phyloP scores from a whole-genome alignment of 148 eudicot species.

The Silene conica region DNA sequence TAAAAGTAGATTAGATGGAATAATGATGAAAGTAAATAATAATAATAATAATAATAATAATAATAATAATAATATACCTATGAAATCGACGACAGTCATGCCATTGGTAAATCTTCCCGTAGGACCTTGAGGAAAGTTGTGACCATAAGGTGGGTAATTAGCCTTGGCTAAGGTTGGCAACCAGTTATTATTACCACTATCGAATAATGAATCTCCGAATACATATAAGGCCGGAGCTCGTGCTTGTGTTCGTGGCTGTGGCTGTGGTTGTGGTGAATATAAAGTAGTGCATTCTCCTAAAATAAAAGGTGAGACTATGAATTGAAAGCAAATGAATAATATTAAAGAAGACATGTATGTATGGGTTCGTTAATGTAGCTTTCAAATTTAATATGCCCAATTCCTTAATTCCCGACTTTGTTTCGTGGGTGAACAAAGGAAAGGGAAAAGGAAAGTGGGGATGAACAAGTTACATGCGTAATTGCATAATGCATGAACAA shows the following conservation, averaged over 20 bases:
- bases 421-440: not conserved
- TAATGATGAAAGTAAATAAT: too few relatives aligned
- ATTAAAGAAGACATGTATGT: not conserved
- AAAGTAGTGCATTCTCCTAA: not conserved
- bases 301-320: not conserved
- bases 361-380: not conserved
- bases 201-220: conserved; percentile 66
- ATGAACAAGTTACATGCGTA: conserved; percentile 6
- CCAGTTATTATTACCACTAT: conserved; percentile 64
- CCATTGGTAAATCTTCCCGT: conserved; percentile 81
- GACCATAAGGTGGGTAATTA: conserved; percentile 59
- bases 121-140: conserved; percentile 41
- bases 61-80: conserved; percentile 18
- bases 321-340: not conserved
- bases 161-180: conserved; percentile 62
- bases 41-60: too few relatives aligned
- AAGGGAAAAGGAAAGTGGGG: not conserved
- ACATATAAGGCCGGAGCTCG: conserved; percentile 57
- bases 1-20: too few relatives aligned
- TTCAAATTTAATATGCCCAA: not conserved
- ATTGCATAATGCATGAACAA: conserved; percentile 2
- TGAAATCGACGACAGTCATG: conserved; percentile 55
- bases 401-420: not conserved
- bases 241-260: not conserved
- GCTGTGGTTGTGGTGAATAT: not conserved